Evolutionary conservation across 305 asterid genomes (phyloP).

Genomic region (Salvia sclarea): DNA sequence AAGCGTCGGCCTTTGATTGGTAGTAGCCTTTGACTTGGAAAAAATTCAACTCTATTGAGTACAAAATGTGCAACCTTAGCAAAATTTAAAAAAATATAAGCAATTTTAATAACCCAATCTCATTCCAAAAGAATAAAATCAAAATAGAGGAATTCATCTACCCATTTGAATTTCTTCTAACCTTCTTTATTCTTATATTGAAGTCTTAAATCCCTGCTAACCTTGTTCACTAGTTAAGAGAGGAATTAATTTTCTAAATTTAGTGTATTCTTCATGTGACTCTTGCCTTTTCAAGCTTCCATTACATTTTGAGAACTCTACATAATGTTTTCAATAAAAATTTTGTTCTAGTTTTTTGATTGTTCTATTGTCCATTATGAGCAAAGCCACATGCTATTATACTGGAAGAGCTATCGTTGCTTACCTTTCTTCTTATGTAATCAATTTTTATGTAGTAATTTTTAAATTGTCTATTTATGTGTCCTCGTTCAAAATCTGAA

Average conservation of each 20-base stretch:
- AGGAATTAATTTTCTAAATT: background rate
- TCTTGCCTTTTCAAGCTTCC: no score
- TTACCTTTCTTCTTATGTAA: background rate
- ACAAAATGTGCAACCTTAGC: no score
- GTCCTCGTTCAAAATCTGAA: background rate
- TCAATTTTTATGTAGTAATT: no score
- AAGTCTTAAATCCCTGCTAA: background rate
- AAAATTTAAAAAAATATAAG: no score
- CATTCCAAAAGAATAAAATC: no score
- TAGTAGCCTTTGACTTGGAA: background rate
- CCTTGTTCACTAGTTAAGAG: background rate
- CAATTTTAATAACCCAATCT: no score
- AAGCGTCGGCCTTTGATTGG: background rate
- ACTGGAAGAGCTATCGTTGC: background rate
- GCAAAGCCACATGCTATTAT: background rate
- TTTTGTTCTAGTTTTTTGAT: background rate
- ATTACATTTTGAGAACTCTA: background rate
- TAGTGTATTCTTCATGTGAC: background rate
- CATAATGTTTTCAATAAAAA: background rate
- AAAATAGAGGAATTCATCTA: no score
- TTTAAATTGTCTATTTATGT: no score
- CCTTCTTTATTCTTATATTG: background rate
- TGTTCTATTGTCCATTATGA: background rate
- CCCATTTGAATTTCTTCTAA: background rate
- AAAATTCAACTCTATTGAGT: no score